phyloP scores from a whole-genome alignment of 192 early-diverging fungal species.

The Phycomyces nitens region DNA sequence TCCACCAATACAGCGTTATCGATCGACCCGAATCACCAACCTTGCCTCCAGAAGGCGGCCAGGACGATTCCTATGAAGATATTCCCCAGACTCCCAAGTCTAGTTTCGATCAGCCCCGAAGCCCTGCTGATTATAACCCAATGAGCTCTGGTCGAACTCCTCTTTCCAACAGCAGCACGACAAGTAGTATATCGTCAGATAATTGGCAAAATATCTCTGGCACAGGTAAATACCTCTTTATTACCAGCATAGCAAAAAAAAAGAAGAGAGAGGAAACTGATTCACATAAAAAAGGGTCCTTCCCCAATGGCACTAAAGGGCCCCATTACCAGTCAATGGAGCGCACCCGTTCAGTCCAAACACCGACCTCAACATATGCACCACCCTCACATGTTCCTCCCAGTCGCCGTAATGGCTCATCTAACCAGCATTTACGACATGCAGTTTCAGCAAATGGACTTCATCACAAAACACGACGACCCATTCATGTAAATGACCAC shows the following conservation, averaged over 20 bases:
- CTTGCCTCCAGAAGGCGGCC: slow-evolving; percentile 5
- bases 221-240: too few relatives aligned
- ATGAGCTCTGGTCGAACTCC: background rate
- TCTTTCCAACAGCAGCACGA: background rate
- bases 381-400: too few relatives aligned
- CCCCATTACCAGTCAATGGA: too few relatives aligned
- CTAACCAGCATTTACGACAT: too few relatives aligned
- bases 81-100: background rate
- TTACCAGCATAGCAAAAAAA: too few relatives aligned
- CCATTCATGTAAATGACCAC: background rate
- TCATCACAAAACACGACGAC: background rate
- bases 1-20: background rate
- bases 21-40: slow-evolving; percentile 29
- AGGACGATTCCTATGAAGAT: background rate
- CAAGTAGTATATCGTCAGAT: slow-evolving; percentile 4
- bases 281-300: too few relatives aligned
- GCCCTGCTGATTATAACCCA: background rate
- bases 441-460: background rate
- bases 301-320: too few relatives aligned
- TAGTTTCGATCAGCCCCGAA: background rate
- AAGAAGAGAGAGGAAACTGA: too few relatives aligned
- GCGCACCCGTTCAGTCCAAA: too few relatives aligned
- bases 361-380: too few relatives aligned
- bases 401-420: too few relatives aligned
- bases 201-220: background rate